A percentile compares a stretch with the other conserved stretches of the same genome.
phyloP scores from a whole-genome alignment of 2,329 filamentous ascomycete species.

The Myriosclerotinia curreyana region DNA sequence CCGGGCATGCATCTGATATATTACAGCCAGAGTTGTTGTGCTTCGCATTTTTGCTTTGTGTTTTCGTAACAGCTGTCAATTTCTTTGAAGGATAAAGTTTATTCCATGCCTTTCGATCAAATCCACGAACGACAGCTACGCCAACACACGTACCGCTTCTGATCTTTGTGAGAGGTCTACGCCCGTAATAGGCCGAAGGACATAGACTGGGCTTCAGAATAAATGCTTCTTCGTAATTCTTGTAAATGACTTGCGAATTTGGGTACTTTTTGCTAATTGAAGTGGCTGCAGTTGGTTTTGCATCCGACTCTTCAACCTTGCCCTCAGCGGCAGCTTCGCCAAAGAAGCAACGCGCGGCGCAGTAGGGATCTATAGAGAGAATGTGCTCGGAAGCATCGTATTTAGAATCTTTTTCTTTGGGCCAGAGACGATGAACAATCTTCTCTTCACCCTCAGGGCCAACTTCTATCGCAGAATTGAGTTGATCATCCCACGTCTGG shows the following conservation, averaged over 20 bases:
- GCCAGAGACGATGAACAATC: slow-evolving; percentile 77
- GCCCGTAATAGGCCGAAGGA: slow-evolving; percentile 80
- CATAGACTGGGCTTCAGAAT: slow-evolving; percentile 81
- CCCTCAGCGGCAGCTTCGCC: slow-evolving; percentile 59
- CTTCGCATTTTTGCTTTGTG: slow-evolving; percentile 30
- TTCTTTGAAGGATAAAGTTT: slow-evolving; percentile 54
- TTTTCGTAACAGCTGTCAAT: slow-evolving; percentile 38
- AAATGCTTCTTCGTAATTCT: slow-evolving; percentile 72
- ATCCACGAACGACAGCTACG: slow-evolving; percentile 84
- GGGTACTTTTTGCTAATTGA: slow-evolving; percentile 56
- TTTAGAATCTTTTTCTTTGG: slow-evolving; percentile 49
- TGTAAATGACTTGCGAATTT: slow-evolving; percentile 82
- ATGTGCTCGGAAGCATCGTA: slow-evolving; percentile 27
- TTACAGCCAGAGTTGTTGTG: slow-evolving; percentile 25
- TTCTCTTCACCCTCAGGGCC: slow-evolving; percentile 90
- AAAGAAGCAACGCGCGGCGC: slow-evolving; percentile 57
- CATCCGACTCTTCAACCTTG: slow-evolving; percentile 37
- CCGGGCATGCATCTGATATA: slow-evolving; percentile 45
- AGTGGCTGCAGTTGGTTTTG: slow-evolving; percentile 26
- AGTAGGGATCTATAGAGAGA: slow-evolving; percentile 50
- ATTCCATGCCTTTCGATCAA: slow-evolving; percentile 75
- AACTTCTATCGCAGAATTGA: slow-evolving; percentile 85
- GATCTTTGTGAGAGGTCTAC: slow-evolving; percentile 79
- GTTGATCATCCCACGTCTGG: slow-evolving; percentile 87
- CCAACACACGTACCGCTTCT: slow-evolving; percentile 75